These are phyloP conservation scores for Lagerstroemia speciosa DNA, from an alignment of 345 rosid species.

Conservation along the genomic window DNA sequence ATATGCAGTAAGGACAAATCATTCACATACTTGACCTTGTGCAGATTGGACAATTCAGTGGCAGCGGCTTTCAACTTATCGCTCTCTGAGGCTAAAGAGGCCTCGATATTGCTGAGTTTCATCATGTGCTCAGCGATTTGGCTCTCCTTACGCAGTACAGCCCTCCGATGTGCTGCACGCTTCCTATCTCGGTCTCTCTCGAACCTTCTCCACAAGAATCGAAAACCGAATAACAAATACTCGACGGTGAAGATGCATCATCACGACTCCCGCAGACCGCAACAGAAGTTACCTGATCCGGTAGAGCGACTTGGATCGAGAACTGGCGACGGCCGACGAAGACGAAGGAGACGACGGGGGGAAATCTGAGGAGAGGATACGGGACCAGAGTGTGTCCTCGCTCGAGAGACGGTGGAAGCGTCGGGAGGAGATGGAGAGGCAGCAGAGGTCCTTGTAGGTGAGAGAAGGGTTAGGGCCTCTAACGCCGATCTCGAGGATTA, in stretches of 20 bases:
- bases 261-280: not conserved
- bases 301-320: slow-evolving; percentile 37
- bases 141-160: slow-evolving; percentile 66
- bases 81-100: slow-evolving; percentile 33
- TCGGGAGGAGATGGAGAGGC: slow-evolving; percentile 67
- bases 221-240: not conserved
- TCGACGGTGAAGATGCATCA: not conserved
- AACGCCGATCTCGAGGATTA: slow-evolving; percentile 49
- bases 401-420: slow-evolving; percentile 57
- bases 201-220: slow-evolving; percentile 34
- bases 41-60: slow-evolving; percentile 41
- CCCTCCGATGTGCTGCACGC: slow-evolving; percentile 45
- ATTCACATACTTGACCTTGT: slow-evolving; percentile 48
- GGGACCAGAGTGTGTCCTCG: slow-evolving; percentile 62
- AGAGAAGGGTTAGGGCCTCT: slow-evolving; percentile 23
- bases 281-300: slow-evolving; percentile 29
- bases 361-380: slow-evolving; percentile 46
- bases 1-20: not conserved
- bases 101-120: slow-evolving; percentile 47
- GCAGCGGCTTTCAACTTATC: slow-evolving; percentile 33
- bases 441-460: slow-evolving; percentile 59
- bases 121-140: slow-evolving; percentile 39
- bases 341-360: slow-evolving; percentile 7
- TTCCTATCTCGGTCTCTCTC: slow-evolving; percentile 60
- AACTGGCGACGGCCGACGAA: slow-evolving; percentile 13